phyloP scores from a whole-genome alignment of 257 asterid species.

The Ajuga chamaepitys region DNA sequence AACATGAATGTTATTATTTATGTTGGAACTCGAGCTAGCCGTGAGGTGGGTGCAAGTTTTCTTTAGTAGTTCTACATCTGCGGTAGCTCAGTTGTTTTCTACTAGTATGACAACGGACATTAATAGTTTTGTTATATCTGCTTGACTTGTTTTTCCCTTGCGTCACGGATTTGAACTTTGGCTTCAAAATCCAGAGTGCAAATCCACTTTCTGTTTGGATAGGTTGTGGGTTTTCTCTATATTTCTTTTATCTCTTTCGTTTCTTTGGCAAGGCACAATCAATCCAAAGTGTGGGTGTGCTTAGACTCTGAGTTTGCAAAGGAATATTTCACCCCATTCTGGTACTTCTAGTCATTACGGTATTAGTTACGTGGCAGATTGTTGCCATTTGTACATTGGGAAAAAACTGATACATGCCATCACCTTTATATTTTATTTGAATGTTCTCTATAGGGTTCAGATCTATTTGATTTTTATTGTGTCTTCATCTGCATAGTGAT shows the following conservation, averaged over 20 bases:
- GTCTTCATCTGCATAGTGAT: neutral
- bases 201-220: neutral
- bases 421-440: neutral
- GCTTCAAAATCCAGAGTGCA: neutral
- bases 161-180: neutral
- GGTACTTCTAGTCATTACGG: neutral
- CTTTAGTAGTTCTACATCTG: neutral
- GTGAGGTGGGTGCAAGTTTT: constrained; percentile 58
- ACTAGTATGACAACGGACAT: neutral
- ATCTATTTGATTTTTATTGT: neutral
- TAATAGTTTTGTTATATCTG: neutral
- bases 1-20: constrained; percentile 77
- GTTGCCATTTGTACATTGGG: neutral
- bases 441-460: neutral
- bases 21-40: constrained; percentile 97
- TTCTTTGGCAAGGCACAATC: too few relatives aligned
- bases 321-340: neutral
- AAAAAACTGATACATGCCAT: neutral
- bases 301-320: neutral
- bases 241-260: too few relatives aligned
- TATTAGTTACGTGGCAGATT: neutral
- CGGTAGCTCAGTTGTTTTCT: neutral
- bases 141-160: neutral
- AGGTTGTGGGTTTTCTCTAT: too few relatives aligned
- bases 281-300: neutral